These are phyloP conservation scores for Cyanidiococcus yangmingshanensis DNA, from an alignment of 23 red algal genomes.

Conservation along the genomic window DNA sequence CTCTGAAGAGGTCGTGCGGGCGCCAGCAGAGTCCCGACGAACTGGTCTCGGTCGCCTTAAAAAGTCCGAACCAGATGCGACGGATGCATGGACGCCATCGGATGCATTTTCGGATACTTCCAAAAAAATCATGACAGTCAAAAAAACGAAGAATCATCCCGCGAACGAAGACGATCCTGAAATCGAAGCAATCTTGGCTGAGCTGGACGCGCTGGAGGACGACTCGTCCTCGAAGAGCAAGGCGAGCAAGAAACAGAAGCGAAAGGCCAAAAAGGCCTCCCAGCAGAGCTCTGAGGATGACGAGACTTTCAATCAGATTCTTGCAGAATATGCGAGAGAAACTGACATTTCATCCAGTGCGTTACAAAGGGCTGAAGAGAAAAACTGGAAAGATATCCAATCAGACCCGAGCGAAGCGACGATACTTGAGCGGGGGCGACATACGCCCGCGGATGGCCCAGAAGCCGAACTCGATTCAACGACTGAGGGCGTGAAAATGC, in stretches of 20 bases:
- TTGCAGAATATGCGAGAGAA: neutral
- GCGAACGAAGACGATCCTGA: slow-evolving; percentile 27
- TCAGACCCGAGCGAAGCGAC: slow-evolving; percentile 11
- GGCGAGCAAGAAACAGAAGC: slow-evolving; percentile 28
- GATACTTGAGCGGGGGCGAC: no score
- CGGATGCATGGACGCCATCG: no score
- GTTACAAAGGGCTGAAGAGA: neutral
- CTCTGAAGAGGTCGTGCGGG: no score
- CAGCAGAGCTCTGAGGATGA: slow-evolving; percentile 40
- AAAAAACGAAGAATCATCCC: no score
- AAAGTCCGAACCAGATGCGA: no score
- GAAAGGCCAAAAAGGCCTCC: neutral
- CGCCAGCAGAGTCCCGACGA: no score
- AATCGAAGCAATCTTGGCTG: slow-evolving; percentile 47
- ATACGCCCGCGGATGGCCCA: no score
- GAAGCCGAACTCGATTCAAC: no score
- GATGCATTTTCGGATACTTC: no score
- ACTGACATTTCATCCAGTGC: neutral
- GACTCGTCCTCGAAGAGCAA: slow-evolving; percentile 36
- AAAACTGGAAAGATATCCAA: neutral
- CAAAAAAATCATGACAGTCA: no score
- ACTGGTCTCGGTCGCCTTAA: no score
- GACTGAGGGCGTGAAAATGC: no score
- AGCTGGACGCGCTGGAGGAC: slow-evolving; percentile 15
- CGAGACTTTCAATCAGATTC: slow-evolving; percentile 41